Evolutionary conservation across 257 asterid species (phyloP).

Genomic region (Nicotiana sylvestris): DNA sequence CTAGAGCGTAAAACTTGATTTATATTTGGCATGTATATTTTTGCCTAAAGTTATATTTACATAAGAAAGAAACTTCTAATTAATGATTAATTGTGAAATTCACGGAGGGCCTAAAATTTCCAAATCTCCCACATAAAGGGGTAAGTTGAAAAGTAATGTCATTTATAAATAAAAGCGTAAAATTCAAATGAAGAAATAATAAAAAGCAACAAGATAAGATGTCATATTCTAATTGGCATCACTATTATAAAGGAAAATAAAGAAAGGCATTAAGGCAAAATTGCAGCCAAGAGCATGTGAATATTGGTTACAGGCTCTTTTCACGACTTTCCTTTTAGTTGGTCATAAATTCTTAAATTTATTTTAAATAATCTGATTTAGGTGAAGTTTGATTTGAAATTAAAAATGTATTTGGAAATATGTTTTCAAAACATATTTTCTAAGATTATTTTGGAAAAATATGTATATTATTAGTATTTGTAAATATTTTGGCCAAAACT

Average conservation of each 20-base stretch:
- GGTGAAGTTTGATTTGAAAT: too few species aligned
- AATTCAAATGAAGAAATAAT: neutral
- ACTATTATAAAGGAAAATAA: neutral
- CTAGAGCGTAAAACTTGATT: neutral
- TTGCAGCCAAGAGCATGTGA: slow-evolving; percentile 22
- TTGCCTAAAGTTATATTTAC: too few species aligned
- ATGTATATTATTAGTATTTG: too few species aligned
- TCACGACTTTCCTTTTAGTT: slow-evolving; percentile 13
- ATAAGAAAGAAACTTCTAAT: neutral
- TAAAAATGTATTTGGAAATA: too few species aligned
- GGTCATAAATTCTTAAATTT: too few species aligned
- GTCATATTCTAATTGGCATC: neutral
- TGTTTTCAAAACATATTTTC: too few species aligned
- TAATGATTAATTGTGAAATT: neutral
- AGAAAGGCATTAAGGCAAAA: neutral
- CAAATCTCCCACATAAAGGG: neutral
- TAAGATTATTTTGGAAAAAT: too few species aligned
- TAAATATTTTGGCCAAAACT: too few species aligned
- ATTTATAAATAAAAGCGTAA: neutral
- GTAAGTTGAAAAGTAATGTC: neutral
- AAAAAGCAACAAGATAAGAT: neutral
- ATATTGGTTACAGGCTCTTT: slow-evolving; percentile 5
- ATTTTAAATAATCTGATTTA: too few species aligned
- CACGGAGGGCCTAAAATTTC: neutral
- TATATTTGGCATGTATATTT: neutral